Percentiles rank a stretch among this genome's conserved stretches.
These are phyloP conservation scores for Phaffia tasmanica DNA, from an alignment of 768 basidiomycete genomes.

Conservation along the genomic window DNA sequence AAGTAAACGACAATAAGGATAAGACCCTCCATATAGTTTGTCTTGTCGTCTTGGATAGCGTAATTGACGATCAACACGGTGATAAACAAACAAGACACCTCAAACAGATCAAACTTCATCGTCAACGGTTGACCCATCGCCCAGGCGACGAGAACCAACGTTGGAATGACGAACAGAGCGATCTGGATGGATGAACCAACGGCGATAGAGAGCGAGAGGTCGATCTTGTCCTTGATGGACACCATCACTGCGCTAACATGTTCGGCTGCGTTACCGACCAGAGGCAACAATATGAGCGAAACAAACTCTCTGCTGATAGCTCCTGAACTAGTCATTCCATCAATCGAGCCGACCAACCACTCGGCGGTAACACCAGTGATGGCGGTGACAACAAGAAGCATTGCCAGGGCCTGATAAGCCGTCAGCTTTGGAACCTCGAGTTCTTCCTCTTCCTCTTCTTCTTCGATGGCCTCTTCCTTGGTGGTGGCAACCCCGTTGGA, in stretches of 20 bases:
- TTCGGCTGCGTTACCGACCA: slow-evolving; percentile 25
- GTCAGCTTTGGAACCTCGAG: slow-evolving; percentile 28
- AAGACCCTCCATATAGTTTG: slow-evolving; percentile 35
- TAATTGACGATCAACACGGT: slow-evolving; percentile 35
- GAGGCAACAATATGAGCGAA: slow-evolving; percentile 22
- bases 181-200: slow-evolving; percentile 35
- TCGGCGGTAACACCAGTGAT: slow-evolving; percentile 32
- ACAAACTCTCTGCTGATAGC: slow-evolving; percentile 23
- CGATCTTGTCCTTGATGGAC: slow-evolving; percentile 28
- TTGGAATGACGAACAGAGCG: slow-evolving; percentile 33
- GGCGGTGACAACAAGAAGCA: slow-evolving; percentile 33
- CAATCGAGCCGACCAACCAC: slow-evolving; percentile 19
- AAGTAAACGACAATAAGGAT: slow-evolving; percentile 35
- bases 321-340: slow-evolving; percentile 29
- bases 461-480: neutral
- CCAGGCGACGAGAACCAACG: slow-evolving; percentile 34
- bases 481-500: slow-evolving; percentile 8
- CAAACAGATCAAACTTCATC: slow-evolving; percentile 35
- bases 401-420: slow-evolving; percentile 29
- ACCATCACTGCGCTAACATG: slow-evolving; percentile 27
- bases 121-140: slow-evolving; percentile 36
- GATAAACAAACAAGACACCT: slow-evolving; percentile 35
- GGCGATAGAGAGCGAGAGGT: slow-evolving; percentile 29
- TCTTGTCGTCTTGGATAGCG: slow-evolving; percentile 34
- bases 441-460: slow-evolving; percentile 26